These are phyloP conservation scores for Alternaria sp. DNA, from an alignment of 2,329 filamentous ascomycete genomes.

Conservation along the genomic window DNA sequence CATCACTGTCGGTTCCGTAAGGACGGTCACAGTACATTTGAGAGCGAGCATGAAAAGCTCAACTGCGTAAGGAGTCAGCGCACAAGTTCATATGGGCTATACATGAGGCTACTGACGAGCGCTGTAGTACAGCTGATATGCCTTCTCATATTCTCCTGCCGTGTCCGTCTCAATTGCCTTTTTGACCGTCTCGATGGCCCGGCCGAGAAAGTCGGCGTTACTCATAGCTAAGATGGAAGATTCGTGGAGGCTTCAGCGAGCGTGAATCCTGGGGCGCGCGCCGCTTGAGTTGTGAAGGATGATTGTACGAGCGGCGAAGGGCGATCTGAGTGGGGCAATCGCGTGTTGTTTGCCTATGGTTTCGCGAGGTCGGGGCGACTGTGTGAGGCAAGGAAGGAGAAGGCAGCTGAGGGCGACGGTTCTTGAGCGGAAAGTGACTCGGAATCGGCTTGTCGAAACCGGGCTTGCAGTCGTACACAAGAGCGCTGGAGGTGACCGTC, in stretches of 20 bases:
- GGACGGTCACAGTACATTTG: conserved; percentile 69
- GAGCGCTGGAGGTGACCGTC: conserved; percentile 10
- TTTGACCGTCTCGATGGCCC: conserved; percentile 95
- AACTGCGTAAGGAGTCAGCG: conserved; percentile 58
- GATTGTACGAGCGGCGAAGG: conserved; percentile 7
- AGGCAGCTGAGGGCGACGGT: background rate
- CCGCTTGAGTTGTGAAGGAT: conserved; percentile 7
- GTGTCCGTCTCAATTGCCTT: conserved; percentile 98
- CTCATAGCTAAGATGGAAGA: conserved; percentile 70
- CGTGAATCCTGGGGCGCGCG: conserved; percentile 8
- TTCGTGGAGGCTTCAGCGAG: conserved; percentile 9
- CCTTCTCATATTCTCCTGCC: conserved; percentile 94
- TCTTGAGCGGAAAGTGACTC: background rate
- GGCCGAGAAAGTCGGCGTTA: conserved; percentile 94
- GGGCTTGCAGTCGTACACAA: conserved; percentile 9
- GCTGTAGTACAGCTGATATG: conserved; percentile 94
- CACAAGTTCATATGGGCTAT: background rate
- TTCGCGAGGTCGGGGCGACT: background rate
- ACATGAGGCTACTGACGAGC: conserved; percentile 56
- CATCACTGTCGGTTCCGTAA: conserved; percentile 8
- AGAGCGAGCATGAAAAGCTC: conserved; percentile 98
- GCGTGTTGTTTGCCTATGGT: conserved; percentile 2
- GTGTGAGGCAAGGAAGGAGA: background rate
- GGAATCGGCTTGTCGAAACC: background rate
- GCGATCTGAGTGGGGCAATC: conserved; percentile 10